Evolutionary conservation across 2,329 filamentous ascomycete genomes (phyloP).

Genomic region (Ploettnerulaceae sp.): DNA sequence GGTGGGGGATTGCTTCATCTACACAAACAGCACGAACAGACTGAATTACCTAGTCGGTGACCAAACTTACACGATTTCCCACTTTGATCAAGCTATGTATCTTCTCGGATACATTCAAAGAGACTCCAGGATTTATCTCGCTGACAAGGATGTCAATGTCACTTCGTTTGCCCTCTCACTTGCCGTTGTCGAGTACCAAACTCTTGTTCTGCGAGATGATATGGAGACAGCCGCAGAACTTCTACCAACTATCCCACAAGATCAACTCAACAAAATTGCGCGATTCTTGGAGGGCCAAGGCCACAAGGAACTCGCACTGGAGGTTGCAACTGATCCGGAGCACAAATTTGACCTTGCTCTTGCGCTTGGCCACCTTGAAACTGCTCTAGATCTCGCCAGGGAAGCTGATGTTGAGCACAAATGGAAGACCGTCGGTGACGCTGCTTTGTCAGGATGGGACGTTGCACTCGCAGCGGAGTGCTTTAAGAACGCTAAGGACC

Average conservation of each 20-base stretch:
- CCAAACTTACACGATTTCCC: slow-evolving; percentile 94
- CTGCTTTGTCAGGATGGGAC: slow-evolving; percentile 82
- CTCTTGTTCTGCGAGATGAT: slow-evolving; percentile 86
- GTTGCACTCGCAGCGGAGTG: slow-evolving; percentile 85
- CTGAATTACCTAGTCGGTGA: slow-evolving; percentile 97
- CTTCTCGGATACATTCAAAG: slow-evolving; percentile 91
- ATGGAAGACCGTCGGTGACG: slow-evolving; percentile 96
- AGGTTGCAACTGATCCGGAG: slow-evolving; percentile 90
- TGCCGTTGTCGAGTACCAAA: slow-evolving; percentile 94
- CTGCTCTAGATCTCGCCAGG: slow-evolving; percentile 78
- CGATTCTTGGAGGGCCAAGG: slow-evolving; percentile 96
- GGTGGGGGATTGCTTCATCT: slow-evolving; percentile 98
- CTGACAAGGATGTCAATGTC: slow-evolving; percentile 91
- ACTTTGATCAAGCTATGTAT: slow-evolving; percentile 95
- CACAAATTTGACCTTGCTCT: slow-evolving; percentile 95
- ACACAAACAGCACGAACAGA: slow-evolving; percentile 94
- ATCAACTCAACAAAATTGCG: slow-evolving; percentile 97
- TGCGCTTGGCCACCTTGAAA: slow-evolving; percentile 73
- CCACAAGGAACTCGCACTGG: slow-evolving; percentile 90
- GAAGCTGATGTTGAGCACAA: slow-evolving; percentile 89
- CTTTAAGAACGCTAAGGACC: slow-evolving; percentile 84
- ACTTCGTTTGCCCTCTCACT: slow-evolving; percentile 89
- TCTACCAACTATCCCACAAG: slow-evolving; percentile 76
- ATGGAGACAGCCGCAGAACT: slow-evolving; percentile 87
- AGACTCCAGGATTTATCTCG: slow-evolving; percentile 91